Evolutionary conservation across 2,329 filamentous ascomycete species (phyloP).

Genomic region (Podosphaera xanthii): DNA sequence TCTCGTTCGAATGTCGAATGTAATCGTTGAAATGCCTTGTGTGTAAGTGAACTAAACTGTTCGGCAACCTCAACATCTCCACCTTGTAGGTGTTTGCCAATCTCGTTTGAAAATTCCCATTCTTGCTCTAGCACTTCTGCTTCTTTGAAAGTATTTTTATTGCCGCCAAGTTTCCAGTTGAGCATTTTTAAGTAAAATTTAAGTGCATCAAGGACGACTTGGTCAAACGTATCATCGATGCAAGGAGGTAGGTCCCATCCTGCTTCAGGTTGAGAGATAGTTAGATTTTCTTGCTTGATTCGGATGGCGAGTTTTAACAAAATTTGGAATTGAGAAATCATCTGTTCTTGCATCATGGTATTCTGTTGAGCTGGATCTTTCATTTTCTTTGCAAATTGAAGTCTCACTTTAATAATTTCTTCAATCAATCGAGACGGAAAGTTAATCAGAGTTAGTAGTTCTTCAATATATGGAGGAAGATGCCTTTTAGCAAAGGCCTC

Average conservation of each 20-base stretch:
- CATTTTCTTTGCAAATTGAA: slow-evolving; percentile 85
- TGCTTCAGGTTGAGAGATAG: slow-evolving; percentile 64
- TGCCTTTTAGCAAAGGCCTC: slow-evolving; percentile 70
- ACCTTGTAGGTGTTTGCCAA: slow-evolving; percentile 73
- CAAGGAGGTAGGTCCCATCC: slow-evolving; percentile 92
- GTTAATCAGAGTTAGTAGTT: slow-evolving; percentile 85
- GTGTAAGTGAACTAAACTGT: slow-evolving; percentile 85
- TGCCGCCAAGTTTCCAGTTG: slow-evolving; percentile 90
- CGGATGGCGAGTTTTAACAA: slow-evolving; percentile 74
- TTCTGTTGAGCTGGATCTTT: slow-evolving; percentile 86
- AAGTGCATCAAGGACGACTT: slow-evolving; percentile 72
- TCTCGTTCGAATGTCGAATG: slow-evolving; percentile 85
- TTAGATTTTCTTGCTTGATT: slow-evolving; percentile 74
- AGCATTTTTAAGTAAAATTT: slow-evolving; percentile 98
- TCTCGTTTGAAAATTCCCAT: slow-evolving; percentile 91
- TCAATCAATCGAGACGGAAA: slow-evolving; percentile 90
- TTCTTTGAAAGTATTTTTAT: slow-evolving; percentile 98
- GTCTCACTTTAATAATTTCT: slow-evolving; percentile 79
- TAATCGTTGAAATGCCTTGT: slow-evolving; percentile 72
- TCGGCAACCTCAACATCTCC: slow-evolving; percentile 94
- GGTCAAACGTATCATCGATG: slow-evolving; percentile 90
- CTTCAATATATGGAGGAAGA: slow-evolving; percentile 87
- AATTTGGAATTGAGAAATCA: slow-evolving; percentile 92
- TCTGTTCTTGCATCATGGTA: slow-evolving; percentile 84
- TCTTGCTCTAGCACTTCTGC: slow-evolving; percentile 93